A percentile compares a stretch with the other conserved stretches of the same genome.
Evolutionary conservation across 768 basidiomycete genomes (phyloP).

Genomic region (Daedaleopsis sinensis): DNA sequence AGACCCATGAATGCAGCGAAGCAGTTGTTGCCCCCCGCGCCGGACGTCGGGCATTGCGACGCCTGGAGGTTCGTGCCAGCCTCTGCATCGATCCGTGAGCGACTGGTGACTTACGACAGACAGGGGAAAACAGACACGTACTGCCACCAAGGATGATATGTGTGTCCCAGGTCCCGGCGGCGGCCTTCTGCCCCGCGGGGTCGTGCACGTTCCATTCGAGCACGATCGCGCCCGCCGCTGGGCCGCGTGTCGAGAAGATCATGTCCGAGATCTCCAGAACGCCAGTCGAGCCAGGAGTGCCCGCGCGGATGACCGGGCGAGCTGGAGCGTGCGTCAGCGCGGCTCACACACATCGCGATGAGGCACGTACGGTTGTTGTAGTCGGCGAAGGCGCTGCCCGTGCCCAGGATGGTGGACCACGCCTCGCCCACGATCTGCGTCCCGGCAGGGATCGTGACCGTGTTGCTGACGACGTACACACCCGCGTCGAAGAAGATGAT

Average conservation of each 20-base stretch:
- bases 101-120: background rate
- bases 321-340: slow-evolving; percentile 22
- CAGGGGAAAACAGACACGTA: slow-evolving; percentile 11
- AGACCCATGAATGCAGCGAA: slow-evolving; percentile 68
- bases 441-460: slow-evolving; percentile 50
- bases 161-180: slow-evolving; percentile 55
- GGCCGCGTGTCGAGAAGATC: slow-evolving; percentile 45
- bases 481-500: slow-evolving; percentile 84
- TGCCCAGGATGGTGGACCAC: slow-evolving; percentile 51
- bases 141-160: slow-evolving; percentile 39
- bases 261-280: slow-evolving; percentile 50
- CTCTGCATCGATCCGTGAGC: slow-evolving; percentile 9
- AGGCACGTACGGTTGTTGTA: slow-evolving; percentile 33
- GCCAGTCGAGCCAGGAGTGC: slow-evolving; percentile 39
- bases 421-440: slow-evolving; percentile 51
- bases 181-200: slow-evolving; percentile 49
- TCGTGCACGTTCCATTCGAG: slow-evolving; percentile 59
- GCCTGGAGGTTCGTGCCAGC: slow-evolving; percentile 34
- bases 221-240: slow-evolving; percentile 59
- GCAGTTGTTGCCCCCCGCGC: slow-evolving; percentile 46
- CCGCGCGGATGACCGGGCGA: slow-evolving; percentile 45
- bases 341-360: too few relatives aligned
- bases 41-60: slow-evolving; percentile 39
- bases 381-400: slow-evolving; percentile 44
- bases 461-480: slow-evolving; percentile 49